A percentile compares a stretch with the other conserved stretches of the same genome.
These are phyloP conservation scores for Trametes maxima DNA, from an alignment of 768 basidiomycete genomes.

Conservation along the genomic window DNA sequence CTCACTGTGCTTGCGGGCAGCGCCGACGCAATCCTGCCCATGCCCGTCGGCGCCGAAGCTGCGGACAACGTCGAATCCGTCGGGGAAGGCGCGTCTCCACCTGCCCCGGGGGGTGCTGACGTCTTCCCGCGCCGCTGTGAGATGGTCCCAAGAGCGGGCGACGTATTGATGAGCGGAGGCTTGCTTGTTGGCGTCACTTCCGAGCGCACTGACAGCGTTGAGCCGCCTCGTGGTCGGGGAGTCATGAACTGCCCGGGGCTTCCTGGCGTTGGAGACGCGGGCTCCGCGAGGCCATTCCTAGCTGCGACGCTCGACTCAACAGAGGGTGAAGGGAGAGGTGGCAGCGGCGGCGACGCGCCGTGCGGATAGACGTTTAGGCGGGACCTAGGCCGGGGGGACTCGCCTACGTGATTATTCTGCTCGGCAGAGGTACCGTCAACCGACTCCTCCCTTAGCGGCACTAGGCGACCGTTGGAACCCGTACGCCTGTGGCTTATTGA, in stretches of 20 bases:
- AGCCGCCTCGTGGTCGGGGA: constrained; percentile 60
- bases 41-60: constrained; percentile 33
- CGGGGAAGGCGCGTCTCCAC: constrained; percentile 37
- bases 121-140: constrained; percentile 66
- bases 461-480: constrained; percentile 59
- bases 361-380: constrained; percentile 36
- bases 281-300: constrained; percentile 8
- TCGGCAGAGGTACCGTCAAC: constrained; percentile 38
- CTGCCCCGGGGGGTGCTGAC: constrained; percentile 51
- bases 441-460: constrained; percentile 63
- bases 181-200: constrained; percentile 34
- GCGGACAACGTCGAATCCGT: constrained; percentile 42
- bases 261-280: constrained; percentile 48
- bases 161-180: constrained; percentile 53
- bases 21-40: constrained; percentile 39
- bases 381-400: constrained; percentile 27
- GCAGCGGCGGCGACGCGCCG: constrained; percentile 39
- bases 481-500: constrained; percentile 56
- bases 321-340: constrained; percentile 59
- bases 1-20: constrained; percentile 42
- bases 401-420: constrained; percentile 20
- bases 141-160: constrained; percentile 65
- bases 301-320: constrained; percentile 21
- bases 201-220: constrained; percentile 41
- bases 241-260: constrained; percentile 41